Percentiles rank a stretch among this genome's conserved stretches.
These are phyloP conservation scores for Colletotrichum sp. DNA, from an alignment of 2,329 filamentous ascomycete genomes.

Conservation along the genomic window DNA sequence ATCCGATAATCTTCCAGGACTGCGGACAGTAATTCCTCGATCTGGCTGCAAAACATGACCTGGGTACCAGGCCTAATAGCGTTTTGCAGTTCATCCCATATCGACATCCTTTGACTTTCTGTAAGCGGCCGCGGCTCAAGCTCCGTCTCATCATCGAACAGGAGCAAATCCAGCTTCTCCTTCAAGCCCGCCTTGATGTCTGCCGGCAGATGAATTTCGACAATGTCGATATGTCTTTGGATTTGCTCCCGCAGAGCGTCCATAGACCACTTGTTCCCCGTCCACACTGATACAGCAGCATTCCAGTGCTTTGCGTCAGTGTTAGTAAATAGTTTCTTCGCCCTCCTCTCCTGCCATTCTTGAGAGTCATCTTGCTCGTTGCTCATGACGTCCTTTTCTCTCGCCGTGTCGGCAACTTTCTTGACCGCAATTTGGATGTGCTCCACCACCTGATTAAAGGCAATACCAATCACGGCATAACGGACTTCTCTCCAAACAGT, in stretches of 20 bases:
- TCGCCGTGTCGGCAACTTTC: not conserved
- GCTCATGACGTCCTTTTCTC: fast-evolving
- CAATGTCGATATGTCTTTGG: constrained; percentile 28
- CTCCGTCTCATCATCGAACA: constrained; percentile 18
- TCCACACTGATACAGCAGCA: constrained; percentile 21
- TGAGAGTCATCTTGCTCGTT: not conserved
- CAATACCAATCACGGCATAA: constrained; percentile 29
- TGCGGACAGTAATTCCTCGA: constrained; percentile 19
- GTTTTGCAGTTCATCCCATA: constrained; percentile 25
- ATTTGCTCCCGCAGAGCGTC: constrained; percentile 28
- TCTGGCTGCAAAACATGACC: constrained; percentile 23
- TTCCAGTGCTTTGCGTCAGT: constrained; percentile 15
- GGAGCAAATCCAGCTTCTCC: constrained; percentile 11
- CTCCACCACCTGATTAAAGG: constrained; percentile 19
- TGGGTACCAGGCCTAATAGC: constrained; percentile 24
- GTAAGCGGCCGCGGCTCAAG: constrained; percentile 20
- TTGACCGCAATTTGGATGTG: constrained; percentile 15
- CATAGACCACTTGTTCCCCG: constrained; percentile 22
- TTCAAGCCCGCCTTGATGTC: constrained; percentile 18
- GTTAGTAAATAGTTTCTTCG: not conserved
- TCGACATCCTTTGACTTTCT: constrained; percentile 18
- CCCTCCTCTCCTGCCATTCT: not conserved
- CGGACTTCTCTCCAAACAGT: constrained; percentile 30
- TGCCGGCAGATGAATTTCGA: constrained; percentile 24
- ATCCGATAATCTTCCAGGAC: constrained; percentile 23